Evolutionary conservation across 2,329 filamentous ascomycete species (phyloP), one percentile per base, ranked within the genome.

Genomic region (Thermomyces lanuginosus): DNA sequence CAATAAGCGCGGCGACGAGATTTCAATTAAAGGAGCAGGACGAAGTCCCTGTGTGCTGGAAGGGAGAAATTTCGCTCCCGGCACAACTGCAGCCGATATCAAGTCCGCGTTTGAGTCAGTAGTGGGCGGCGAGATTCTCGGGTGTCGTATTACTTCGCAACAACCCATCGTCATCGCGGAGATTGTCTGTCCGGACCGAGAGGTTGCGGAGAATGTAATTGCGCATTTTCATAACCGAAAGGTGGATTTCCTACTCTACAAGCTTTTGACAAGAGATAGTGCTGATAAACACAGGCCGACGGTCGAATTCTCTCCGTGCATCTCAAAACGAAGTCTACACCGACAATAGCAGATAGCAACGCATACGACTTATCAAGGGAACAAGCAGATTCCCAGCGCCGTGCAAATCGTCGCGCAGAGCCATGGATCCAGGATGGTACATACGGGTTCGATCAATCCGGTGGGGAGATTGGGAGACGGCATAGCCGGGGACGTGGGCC

Each of bases 51-150:
- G 63, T 41, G 56, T 65, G 4, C 64, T 76, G 5, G 48, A 69
- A 26, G 71, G 67, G 5, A 63, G 61, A 43, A 75, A 75, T 48
- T 75, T 76, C 43, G 69, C 69, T 8, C 64, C 64, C n/a, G 71
- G 70, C 9, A 76, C 71, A 1, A 73, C 69, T 2, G 69, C 69
- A 9, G 67, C 66, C 14, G 71, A 76, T 38, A 74, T 76, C 23
- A 65, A 73, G 41, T 62, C 67, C 21, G 69, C 71, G 16, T 57
- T 75, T 44, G 53, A 57, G 29, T 57, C 60, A 2, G 51, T 63
- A 10, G 63, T 61, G 9, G 66, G 66, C 16, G 66, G 66, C 16
- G 51, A 59, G 18, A 57, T 71, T 39, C 32, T 63, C 15, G 57
- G 57, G 27, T 74, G 70, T 47, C 60, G 56, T 34, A 49, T 76